Conservation (phyloP, 148 eudicot genomes). For the Arbutus unedo region DNA sequence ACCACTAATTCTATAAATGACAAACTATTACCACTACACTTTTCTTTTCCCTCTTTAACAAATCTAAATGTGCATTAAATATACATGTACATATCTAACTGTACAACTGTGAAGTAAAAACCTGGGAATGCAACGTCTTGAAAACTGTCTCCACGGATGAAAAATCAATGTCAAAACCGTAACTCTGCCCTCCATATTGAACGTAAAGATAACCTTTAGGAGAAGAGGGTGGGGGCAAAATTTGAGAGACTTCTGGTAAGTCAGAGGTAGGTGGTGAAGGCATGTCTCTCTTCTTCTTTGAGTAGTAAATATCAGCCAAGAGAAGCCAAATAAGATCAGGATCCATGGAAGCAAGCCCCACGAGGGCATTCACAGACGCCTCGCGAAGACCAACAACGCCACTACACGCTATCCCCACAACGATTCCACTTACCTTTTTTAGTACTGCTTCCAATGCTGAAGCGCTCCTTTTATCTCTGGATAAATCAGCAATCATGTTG, state of each 20-base stretch:
- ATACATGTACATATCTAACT: conserved; percentile 11
- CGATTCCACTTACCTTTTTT: conserved; percentile 79
- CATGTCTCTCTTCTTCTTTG: conserved; percentile 45
- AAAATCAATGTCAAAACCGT: conserved; percentile 73
- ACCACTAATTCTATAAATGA: not conserved
- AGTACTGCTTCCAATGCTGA: conserved; percentile 69
- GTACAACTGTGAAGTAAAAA: conserved; percentile 31
- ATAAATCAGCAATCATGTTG: conserved; percentile 70
- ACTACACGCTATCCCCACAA: conserved; percentile 79
- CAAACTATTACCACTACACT: not conserved
- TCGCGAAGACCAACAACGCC: conserved; percentile 71
- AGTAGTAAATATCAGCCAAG: conserved; percentile 77
- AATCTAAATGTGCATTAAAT: conserved; percentile 3
- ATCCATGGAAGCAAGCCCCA: conserved; percentile 67
- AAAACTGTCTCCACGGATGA: conserved; percentile 61
- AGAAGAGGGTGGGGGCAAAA: conserved; percentile 56
- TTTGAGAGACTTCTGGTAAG: conserved; percentile 48
- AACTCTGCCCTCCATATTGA: conserved; percentile 85
- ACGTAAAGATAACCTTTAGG: conserved; percentile 58
- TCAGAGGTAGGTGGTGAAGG: conserved; percentile 36
- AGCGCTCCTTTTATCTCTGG: conserved; percentile 63
- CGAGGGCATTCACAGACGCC: conserved; percentile 64
- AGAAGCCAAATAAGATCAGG: conserved; percentile 95
- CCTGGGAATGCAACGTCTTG: conserved; percentile 41
- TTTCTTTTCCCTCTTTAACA: not conserved